Evolutionary conservation across 257 asterid genomes (phyloP), one percentile per base, ranked within the genome.

Genomic region (Gardenia jasminoides): DNA sequence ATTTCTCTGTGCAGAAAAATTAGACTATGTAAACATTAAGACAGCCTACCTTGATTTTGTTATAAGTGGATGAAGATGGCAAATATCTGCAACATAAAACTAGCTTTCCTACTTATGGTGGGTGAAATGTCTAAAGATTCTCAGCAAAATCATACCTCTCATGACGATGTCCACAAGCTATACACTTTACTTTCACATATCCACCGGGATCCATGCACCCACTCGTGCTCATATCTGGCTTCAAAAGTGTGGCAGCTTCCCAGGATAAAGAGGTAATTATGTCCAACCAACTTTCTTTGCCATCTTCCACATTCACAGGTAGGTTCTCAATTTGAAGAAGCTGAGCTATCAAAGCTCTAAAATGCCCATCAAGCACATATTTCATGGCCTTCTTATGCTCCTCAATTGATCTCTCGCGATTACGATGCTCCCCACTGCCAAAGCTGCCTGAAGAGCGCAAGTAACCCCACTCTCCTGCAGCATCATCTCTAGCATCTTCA

Each of bases 151-250:
- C 43, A 46, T 85, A 92, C 96, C 97, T 92, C 81, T 90, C 89
- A 80, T 76, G 83, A 73, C 90, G 91, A 73, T 62, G 85, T 67
- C 97, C 97, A 86, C 89, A 84, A 68, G 96, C 92, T 73, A 92
- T 61, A 82, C 97, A 92, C 85, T 92, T 92, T 77, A 92, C 91
- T 82, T 92, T 92, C 67, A 92, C 97, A 86, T 92, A 92, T 76
- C 92, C 92, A 75, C 94, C 96, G 80, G 97, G 97, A 84, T 92
- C 97, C 97, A 92, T 92, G 76, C 92, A 92, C 71, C 97, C 96
- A 47, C 87, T 86, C 81, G 70, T 84, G 86, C 97, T 92, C 75
- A 89, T 90, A 85, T 92, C 96, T 77, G 97, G 97, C 80, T 89
- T 92, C 62, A 92, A 78, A 76, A 91, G 88, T 66, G 85, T 83